These are phyloP conservation scores for Cyberlindnera japonica DNA, from an alignment of 805 yeast species.

Conservation along the genomic window DNA sequence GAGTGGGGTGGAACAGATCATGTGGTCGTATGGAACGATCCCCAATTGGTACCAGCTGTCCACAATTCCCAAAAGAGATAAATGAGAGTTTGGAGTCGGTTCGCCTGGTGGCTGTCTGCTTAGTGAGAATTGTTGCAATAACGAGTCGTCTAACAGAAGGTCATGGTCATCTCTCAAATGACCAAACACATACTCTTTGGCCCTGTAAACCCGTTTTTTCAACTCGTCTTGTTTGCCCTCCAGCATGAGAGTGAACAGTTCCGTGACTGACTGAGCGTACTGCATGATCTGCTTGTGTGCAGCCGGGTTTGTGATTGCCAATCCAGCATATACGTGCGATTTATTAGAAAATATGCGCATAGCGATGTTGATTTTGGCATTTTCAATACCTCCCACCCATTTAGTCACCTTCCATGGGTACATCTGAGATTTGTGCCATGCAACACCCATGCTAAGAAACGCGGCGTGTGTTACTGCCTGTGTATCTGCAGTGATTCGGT, in stretches of 20 bases:
- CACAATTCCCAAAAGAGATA: slow-evolving; percentile 84
- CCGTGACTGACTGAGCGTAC: slow-evolving; percentile 81
- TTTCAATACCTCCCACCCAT: slow-evolving; percentile 93
- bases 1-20: slow-evolving; percentile 91
- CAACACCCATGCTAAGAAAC: slow-evolving; percentile 92
- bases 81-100: slow-evolving; percentile 79
- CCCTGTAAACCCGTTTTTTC: slow-evolving; percentile 52
- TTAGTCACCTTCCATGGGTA: slow-evolving; percentile 89
- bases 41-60: slow-evolving; percentile 88
- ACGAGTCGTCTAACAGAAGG: slow-evolving; percentile 68
- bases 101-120: slow-evolving; percentile 63
- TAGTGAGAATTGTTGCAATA: slow-evolving; percentile 77
- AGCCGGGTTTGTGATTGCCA: slow-evolving; percentile 92
- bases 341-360: slow-evolving; percentile 87
- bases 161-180: slow-evolving; percentile 53
- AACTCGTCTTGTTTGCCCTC: slow-evolving; percentile 61
- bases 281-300: slow-evolving; percentile 91
- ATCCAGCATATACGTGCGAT: slow-evolving; percentile 98
- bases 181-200: slow-evolving; percentile 75
- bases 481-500: slow-evolving; percentile 93
- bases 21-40: slow-evolving; percentile 93
- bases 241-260: slow-evolving; percentile 78
- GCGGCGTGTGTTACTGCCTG: slow-evolving; percentile 99
- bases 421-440: slow-evolving; percentile 79
- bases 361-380: slow-evolving; percentile 92